These are phyloP conservation scores for Cyclotella baltica DNA, from an alignment of 108 stramenopile genomes.

Conservation along the genomic window DNA sequence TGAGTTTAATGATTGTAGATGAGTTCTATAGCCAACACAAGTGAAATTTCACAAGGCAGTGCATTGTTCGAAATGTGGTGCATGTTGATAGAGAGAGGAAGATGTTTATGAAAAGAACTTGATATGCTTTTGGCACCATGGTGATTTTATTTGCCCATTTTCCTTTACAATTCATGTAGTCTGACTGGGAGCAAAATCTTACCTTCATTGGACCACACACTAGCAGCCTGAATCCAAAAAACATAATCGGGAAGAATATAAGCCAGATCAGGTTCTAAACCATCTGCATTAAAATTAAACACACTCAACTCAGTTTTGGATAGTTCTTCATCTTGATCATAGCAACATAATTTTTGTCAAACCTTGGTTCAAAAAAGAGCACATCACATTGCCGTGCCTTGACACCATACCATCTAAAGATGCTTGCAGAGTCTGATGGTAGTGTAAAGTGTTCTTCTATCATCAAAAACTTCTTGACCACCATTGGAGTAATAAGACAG, in stretches of 20 bases:
- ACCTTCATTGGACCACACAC: neutral
- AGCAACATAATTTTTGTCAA: neutral
- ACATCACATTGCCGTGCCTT: neutral
- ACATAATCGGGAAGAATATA: neutral
- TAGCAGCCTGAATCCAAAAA: slow-evolving; percentile 1
- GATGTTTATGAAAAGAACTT: too few relatives aligned
- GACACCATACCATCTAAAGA: slow-evolving; percentile 8
- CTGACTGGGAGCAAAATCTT: neutral
- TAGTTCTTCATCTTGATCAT: neutral
- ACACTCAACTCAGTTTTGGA: neutral
- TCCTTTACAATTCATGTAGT: too few relatives aligned
- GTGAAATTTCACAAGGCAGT: too few relatives aligned
- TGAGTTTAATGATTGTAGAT: too few relatives aligned
- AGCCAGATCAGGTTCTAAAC: neutral
- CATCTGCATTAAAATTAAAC: neutral
- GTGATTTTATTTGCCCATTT: too few relatives aligned
- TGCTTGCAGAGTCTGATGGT: neutral
- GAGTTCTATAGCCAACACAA: too few relatives aligned
- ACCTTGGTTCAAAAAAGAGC: slow-evolving; percentile 1
- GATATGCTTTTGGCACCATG: neutral
- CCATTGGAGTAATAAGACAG: neutral
- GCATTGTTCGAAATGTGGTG: too few relatives aligned
- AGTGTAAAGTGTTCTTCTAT: too few relatives aligned
- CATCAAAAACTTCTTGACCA: neutral
- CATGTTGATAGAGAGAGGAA: too few relatives aligned